These are phyloP conservation scores for Colletotrichum zoysiae DNA, from an alignment of 2,329 filamentous ascomycete genomes.

Conservation along the genomic window DNA sequence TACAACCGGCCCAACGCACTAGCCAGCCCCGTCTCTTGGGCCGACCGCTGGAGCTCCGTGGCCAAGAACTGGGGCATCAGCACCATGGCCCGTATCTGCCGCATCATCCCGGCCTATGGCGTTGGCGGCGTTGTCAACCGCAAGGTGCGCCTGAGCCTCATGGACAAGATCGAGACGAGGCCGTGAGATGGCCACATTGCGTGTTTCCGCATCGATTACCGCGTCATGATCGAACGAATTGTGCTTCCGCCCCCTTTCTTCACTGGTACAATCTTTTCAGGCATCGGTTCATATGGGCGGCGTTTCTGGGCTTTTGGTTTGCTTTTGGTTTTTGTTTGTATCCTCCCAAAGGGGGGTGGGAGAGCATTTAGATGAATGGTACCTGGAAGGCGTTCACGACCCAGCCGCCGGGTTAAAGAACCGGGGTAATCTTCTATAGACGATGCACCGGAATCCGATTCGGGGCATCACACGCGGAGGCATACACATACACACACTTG, in stretches of 20 bases:
- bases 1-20: conserved; percentile 75
- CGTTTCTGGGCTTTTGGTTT: conserved; percentile 23
- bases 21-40: conserved; percentile 55
- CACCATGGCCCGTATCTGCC: conserved; percentile 79
- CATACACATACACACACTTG: conserved; percentile 18
- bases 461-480: not conserved
- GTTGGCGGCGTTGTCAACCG: conserved; percentile 89
- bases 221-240: conserved; percentile 12
- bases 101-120: conserved; percentile 91
- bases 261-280: conserved; percentile 9
- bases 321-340: not conserved
- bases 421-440: conserved; percentile 23
- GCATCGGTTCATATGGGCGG: conserved; percentile 39
- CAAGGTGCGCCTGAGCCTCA: conserved; percentile 75
- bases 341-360: not conserved
- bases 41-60: conserved; percentile 76
- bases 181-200: conserved; percentile 7
- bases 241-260: conserved; percentile 11
- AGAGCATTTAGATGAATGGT: conserved; percentile 15
- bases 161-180: conserved; percentile 60
- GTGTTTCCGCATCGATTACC: not conserved
- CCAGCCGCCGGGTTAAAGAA: not conserved
- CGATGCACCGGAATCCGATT: conserved; percentile 8
- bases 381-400: conserved; percentile 12
- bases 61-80: conserved; percentile 81